A percentile compares a stretch with the other conserved stretches of the same genome.
Evolutionary conservation across 1,139 yeast species (phyloP).

Genomic region (Scheffersomyces titani): DNA sequence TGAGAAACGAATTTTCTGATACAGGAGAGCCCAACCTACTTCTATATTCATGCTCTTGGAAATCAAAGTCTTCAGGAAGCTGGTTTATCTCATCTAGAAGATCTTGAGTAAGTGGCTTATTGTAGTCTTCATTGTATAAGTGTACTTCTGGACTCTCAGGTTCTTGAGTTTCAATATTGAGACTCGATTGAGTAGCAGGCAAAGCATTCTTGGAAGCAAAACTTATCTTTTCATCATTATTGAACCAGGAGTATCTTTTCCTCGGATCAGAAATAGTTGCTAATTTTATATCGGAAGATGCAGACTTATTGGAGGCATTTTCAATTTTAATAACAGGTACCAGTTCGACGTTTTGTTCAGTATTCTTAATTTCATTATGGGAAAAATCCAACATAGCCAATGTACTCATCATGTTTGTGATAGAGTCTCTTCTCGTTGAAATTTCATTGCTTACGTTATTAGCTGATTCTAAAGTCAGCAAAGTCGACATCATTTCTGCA

Average conservation of each 20-base stretch:
- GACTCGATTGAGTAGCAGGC: background rate
- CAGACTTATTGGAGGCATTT: background rate
- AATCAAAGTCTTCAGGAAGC: conserved; percentile 62
- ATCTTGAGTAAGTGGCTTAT: conserved; percentile 33
- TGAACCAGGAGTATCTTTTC: conserved; percentile 39
- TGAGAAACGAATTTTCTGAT: conserved; percentile 14
- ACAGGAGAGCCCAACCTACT: background rate
- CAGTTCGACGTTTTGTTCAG: background rate
- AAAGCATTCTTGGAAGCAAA: conserved; percentile 10
- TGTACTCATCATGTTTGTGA: conserved; percentile 16
- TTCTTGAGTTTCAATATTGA: background rate
- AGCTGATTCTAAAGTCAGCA: conserved; percentile 10
- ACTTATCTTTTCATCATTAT: conserved; percentile 30
- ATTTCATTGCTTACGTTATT: conserved; percentile 2
- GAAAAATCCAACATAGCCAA: conserved; percentile 14
- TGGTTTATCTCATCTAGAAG: conserved; percentile 54
- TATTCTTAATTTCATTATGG: background rate
- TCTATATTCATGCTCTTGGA: conserved; percentile 35
- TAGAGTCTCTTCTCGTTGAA: conserved; percentile 11
- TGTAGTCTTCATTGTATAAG: conserved; percentile 10
- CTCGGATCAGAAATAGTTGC: background rate
- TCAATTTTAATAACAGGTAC: background rate
- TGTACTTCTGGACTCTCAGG: background rate
- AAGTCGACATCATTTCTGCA: conserved; percentile 24
- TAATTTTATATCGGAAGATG: background rate